A percentile compares a stretch with the other conserved stretches of the same genome.
Conservation (phyloP, 2,329 filamentous ascomycete genomes). For the Aspergillus neotritici region DNA sequence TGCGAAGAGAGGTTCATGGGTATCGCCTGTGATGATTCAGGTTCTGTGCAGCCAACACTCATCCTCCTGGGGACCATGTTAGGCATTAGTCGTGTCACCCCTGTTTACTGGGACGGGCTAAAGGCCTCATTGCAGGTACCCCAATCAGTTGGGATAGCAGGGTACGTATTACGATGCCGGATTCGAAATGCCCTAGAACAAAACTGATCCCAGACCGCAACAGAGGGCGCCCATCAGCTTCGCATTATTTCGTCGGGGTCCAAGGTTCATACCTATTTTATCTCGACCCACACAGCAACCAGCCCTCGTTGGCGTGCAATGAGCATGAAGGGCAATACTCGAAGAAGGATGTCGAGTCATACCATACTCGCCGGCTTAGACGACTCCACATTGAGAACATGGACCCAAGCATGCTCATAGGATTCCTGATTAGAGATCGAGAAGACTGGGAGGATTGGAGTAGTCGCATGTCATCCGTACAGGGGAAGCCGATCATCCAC, state of each 20-base stretch:
- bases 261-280: slow-evolving; percentile 84
- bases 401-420: slow-evolving; percentile 97
- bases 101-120: slow-evolving; percentile 91
- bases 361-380: slow-evolving; percentile 79
- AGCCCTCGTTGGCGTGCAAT: slow-evolving; percentile 65
- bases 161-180: slow-evolving; percentile 49
- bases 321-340: slow-evolving; percentile 49
- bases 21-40: slow-evolving; percentile 63
- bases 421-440: slow-evolving; percentile 77
- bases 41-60: slow-evolving; percentile 72
- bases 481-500: slow-evolving; percentile 80
- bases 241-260: slow-evolving; percentile 68
- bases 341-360: slow-evolving; percentile 69
- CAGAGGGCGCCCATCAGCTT: slow-evolving; percentile 86
- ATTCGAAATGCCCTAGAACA: slow-evolving; percentile 18
- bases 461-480: slow-evolving; percentile 63
- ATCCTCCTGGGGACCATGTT: slow-evolving; percentile 83
- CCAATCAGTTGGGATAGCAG: slow-evolving; percentile 93
- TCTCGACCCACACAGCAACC: slow-evolving; percentile 85
- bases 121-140: slow-evolving; percentile 77
- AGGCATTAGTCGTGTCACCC: slow-evolving; percentile 89
- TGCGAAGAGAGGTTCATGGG: slow-evolving; percentile 84
- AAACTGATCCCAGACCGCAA: slow-evolving; percentile 8
- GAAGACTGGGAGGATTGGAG: slow-evolving; percentile 83
- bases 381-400: slow-evolving; percentile 82